Evolutionary conservation across 176 grass and related monocot genomes (phyloP).

Genomic region (Raddia distichophylla): DNA sequence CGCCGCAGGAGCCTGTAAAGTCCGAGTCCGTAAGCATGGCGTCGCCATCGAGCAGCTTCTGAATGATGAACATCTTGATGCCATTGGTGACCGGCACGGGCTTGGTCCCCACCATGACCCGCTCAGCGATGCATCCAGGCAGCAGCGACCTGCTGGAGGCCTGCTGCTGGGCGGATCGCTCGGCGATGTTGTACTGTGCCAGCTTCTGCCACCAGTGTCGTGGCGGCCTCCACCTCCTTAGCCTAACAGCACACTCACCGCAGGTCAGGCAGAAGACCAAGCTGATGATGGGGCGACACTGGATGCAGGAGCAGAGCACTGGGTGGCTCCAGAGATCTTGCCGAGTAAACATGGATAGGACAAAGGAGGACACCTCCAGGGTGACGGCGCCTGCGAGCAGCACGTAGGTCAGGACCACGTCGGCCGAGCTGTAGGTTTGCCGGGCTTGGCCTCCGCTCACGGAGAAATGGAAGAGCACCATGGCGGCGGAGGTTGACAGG

Average conservation of each 20-base stretch:
- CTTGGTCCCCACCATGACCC: not conserved
- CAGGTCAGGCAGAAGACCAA: constrained; percentile 17
- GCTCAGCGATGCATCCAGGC: constrained; percentile 3
- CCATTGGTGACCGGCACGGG: not conserved
- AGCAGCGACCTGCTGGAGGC: not conserved
- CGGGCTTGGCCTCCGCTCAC: not conserved
- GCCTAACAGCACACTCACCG: not conserved
- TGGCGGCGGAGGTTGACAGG: constrained; percentile 29
- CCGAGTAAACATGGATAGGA: constrained; percentile 27
- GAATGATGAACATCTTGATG: constrained; percentile 23
- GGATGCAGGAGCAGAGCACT: constrained; percentile 12
- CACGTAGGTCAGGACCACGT: constrained; percentile 8
- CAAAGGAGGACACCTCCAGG: constrained; percentile 1
- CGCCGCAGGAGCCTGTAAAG: constrained; percentile 27
- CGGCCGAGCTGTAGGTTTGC: not conserved
- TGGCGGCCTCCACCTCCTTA: constrained; percentile 30
- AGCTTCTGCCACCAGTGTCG: constrained; percentile 18
- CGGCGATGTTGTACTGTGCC: constrained; percentile 20
- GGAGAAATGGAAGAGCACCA: constrained; percentile 1
- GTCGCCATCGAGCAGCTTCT: constrained; percentile 24
- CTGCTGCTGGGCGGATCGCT: not conserved
- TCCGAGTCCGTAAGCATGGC: constrained; percentile 5
- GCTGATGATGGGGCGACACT: not conserved
- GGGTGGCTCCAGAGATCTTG: constrained; percentile 36
- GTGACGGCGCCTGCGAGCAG: constrained; percentile 20